A percentile compares a stretch with the other conserved stretches of the same genome.
These are phyloP conservation scores for Hypoxylon sp. DNA, from an alignment of 2,329 filamentous ascomycete species.

Conservation along the genomic window DNA sequence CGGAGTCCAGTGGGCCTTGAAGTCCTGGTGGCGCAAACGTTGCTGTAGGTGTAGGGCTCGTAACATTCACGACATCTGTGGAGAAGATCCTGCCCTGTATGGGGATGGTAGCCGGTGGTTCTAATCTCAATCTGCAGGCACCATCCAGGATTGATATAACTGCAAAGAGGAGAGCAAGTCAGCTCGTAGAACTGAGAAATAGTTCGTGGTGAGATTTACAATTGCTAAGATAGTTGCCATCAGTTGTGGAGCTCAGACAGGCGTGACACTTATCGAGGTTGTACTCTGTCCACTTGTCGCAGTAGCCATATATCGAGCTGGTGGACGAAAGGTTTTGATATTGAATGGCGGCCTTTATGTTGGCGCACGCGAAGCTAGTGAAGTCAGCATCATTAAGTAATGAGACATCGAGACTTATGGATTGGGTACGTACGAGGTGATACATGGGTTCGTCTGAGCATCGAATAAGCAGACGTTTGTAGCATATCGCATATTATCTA, in stretches of 20 bases:
- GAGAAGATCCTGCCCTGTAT: constrained; percentile 68
- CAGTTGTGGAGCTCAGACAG: constrained; percentile 59
- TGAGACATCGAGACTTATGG: not conserved
- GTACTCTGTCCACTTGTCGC: constrained; percentile 60
- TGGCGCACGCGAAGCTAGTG: constrained; percentile 65
- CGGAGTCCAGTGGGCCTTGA: constrained; percentile 64
- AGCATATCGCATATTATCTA: constrained; percentile 71
- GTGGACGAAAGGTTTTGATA: constrained; percentile 64
- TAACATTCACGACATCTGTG: constrained; percentile 61
- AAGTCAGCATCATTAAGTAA: constrained; percentile 45
- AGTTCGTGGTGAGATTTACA: constrained; percentile 56
- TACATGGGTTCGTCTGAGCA: constrained; percentile 61
- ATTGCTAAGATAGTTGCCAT: constrained; percentile 64
- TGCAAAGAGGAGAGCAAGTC: constrained; percentile 37
- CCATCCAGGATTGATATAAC: constrained; percentile 61
- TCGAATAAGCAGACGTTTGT: constrained; percentile 68
- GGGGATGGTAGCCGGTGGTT: constrained; percentile 61
- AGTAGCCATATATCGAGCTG: constrained; percentile 66
- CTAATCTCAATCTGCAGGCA: constrained; percentile 67
- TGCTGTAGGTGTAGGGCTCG: constrained; percentile 60
- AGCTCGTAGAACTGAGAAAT: constrained; percentile 4
- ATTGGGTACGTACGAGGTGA: constrained; percentile 61
- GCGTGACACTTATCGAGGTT: constrained; percentile 60
- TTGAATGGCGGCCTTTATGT: constrained; percentile 61
- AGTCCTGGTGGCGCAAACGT: constrained; percentile 58